These are phyloP conservation scores for Discostella pseudostelligera DNA, from an alignment of 108 stramenopile genomes.

Conservation along the genomic window DNA sequence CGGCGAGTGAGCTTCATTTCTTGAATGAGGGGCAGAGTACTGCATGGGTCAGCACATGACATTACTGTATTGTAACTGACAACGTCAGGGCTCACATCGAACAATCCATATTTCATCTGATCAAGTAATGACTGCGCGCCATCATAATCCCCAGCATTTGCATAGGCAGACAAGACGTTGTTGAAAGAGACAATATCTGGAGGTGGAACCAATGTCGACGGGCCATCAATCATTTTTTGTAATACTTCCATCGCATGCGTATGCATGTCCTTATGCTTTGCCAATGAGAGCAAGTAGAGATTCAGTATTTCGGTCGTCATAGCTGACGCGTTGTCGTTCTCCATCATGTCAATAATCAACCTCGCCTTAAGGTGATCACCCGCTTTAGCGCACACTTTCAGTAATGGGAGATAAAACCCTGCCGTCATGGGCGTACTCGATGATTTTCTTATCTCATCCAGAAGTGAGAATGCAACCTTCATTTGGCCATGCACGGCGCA, in stretches of 20 bases:
- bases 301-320: slow-evolving; percentile 34
- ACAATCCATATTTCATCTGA: slow-evolving; percentile 33
- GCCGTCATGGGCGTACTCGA: background rate
- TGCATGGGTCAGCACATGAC: slow-evolving; percentile 24
- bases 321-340: slow-evolving; percentile 19
- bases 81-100: slow-evolving; percentile 18
- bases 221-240: slow-evolving; percentile 4
- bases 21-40: slow-evolving; percentile 15
- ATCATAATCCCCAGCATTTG: slow-evolving; percentile 50
- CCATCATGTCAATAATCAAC: slow-evolving; percentile 39
- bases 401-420: slow-evolving; percentile 33
- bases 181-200: slow-evolving; percentile 60
- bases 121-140: slow-evolving; percentile 47
- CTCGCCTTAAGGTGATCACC: slow-evolving; percentile 38
- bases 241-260: slow-evolving; percentile 5
- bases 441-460: slow-evolving; percentile 37
- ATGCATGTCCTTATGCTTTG: slow-evolving; percentile 3
- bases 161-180: slow-evolving; percentile 52
- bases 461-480: slow-evolving; percentile 43
- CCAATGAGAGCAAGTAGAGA: slow-evolving; percentile 9
- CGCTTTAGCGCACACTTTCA: slow-evolving; percentile 43
- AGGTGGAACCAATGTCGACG: background rate
- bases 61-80: slow-evolving; percentile 39
- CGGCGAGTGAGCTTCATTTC: slow-evolving; percentile 72
- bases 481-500: slow-evolving; percentile 49